Evolutionary conservation across 2,329 filamentous ascomycete genomes (phyloP), one percentile per base, ranked within the genome.

Genomic region (Nemania serpens): DNA sequence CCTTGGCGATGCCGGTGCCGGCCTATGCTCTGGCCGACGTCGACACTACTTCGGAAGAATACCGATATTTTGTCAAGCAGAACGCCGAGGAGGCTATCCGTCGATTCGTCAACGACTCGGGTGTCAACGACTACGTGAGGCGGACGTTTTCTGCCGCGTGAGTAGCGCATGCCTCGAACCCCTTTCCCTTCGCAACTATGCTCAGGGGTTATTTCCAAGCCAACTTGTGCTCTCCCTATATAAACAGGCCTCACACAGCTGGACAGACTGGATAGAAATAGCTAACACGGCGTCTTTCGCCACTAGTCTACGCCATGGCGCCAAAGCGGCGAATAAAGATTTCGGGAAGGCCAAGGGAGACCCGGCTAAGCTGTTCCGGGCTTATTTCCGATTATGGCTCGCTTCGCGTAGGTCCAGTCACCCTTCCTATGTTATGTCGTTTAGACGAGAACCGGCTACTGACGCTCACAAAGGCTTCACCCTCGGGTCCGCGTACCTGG

Each of bases 311-410:
- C 33, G n/a, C 6, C 59, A 64, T 39, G 36, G 60, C 47, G 36
- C 41, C 18, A 58, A 57, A 43, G 41, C 41, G 25, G 36, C 56
- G 22, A 34, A 56, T 20, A 47, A 56, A 37, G 64, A 59, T 5
- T 29, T 41, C 3, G 66, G 60, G 11, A 57, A 47, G 17, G 53
- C 55, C 11, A 74, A 79, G 37, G 65, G 69, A 41, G 51, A 68
- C 33, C 59, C 64, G 2, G 70, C 73, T 29, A 55, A 65, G 1
- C 74, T 83, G 3, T 58, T 84, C n/a, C 58, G 62, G 1, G 75
- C 76, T 10, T 72, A 80, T 3, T 78, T 83, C 20, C 68, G 70
- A 5, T 65, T 84, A 1, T 81, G 80, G 78, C 80, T 82, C 64
- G 78, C 77, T 2, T 77, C 77, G 11, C 74, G 82, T 84, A 66